Conservation (phyloP, 2,329 filamentous ascomycete genomes). For the Fusarium goolgardi region DNA sequence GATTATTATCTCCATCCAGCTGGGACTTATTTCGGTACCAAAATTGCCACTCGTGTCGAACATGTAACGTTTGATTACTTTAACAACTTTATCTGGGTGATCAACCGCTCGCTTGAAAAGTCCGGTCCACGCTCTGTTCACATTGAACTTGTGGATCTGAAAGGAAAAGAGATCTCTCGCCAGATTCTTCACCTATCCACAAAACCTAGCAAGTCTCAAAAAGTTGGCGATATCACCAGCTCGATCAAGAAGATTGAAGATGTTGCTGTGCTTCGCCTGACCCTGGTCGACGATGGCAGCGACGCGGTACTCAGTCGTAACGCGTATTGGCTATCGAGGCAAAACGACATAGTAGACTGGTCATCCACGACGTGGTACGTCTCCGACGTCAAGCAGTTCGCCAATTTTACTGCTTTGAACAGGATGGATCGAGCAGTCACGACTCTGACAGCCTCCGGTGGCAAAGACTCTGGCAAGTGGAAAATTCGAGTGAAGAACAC, state of each 20-base stretch:
- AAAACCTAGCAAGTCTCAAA: not conserved
- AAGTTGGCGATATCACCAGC: not conserved
- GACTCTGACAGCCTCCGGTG: not conserved
- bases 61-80: not conserved
- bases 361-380: not conserved
- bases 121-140: not conserved
- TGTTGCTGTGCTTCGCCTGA: not conserved
- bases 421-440: not conserved
- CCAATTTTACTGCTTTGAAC: not conserved
- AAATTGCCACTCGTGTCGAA: not conserved
- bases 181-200: not conserved
- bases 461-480: not conserved
- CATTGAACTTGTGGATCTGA: not conserved
- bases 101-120: not conserved
- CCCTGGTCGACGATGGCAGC: not conserved
- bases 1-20: conserved; percentile 4
- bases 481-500: not conserved
- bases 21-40: conserved; percentile 2
- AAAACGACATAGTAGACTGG: conserved; percentile 2
- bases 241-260: not conserved
- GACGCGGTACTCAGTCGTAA: not conserved
- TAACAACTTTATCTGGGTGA: not conserved
- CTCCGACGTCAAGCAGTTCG: not conserved
- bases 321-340: not conserved
- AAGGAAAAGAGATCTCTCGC: not conserved